phyloP scores from a whole-genome alignment of 2,329 filamentous ascomycete genomes.

The Didymella keratinophila region DNA sequence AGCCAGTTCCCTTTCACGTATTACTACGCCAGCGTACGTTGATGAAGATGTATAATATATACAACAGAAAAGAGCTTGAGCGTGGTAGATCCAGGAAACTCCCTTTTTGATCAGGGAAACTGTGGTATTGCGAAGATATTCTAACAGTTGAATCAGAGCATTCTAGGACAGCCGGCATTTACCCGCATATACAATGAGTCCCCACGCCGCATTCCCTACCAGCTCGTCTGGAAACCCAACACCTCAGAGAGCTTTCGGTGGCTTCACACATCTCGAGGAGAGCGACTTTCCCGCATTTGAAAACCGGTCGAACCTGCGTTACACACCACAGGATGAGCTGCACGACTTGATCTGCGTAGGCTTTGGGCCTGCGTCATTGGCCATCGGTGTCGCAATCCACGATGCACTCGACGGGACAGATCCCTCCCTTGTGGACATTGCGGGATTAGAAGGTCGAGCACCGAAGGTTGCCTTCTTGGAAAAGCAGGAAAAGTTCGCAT shows the following conservation, averaged over 20 bases:
- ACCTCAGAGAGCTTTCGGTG: conserved; percentile 42
- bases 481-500: conserved; percentile 82
- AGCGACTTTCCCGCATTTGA: conserved; percentile 37
- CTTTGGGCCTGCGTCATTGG: conserved; percentile 89
- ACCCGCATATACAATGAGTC: conserved; percentile 37
- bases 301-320: conserved; percentile 58
- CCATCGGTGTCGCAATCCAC: conserved; percentile 87
- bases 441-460: conserved; percentile 47
- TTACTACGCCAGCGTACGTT: conserved; percentile 14
- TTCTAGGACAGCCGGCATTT: background rate
- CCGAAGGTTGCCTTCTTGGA: conserved; percentile 88
- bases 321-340: conserved; percentile 67
- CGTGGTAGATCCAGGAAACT: background rate
- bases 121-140: conserved; percentile 1
- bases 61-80: background rate
- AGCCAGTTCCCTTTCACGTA: conserved; percentile 18
- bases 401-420: conserved; percentile 65
- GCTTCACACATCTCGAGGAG: conserved; percentile 41
- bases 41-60: conserved; percentile 7
- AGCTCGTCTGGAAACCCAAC: conserved; percentile 26
- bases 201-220: conserved; percentile 44
- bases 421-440: conserved; percentile 40
- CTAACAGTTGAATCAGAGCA: conserved; percentile 11
- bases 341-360: conserved; percentile 91
- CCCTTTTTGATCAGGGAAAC: background rate